Percentiles rank a stretch among this genome's conserved stretches.
Conservation (phyloP, 306 rosid genomes). For the Herpetospermum pedunculosum region DNA sequence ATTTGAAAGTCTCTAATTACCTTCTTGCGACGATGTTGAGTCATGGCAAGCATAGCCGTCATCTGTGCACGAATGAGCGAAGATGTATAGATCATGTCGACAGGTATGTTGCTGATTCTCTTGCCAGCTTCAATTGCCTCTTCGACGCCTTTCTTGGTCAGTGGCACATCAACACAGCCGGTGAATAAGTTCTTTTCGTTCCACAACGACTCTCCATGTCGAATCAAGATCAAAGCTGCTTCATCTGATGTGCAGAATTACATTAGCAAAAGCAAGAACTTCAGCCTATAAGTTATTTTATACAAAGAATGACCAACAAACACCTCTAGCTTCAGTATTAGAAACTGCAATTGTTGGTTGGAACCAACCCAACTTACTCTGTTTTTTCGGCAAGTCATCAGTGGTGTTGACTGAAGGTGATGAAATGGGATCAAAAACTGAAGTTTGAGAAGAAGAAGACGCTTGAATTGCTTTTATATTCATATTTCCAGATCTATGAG, state of each 20-base stretch:
- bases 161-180: constrained; percentile 96
- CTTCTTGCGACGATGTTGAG: constrained; percentile 90
- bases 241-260: constrained; percentile 45
- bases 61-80: constrained; percentile 95
- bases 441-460: constrained; percentile 46
- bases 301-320: not conserved
- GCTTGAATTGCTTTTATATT: constrained; percentile 33
- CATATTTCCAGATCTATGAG: constrained; percentile 15
- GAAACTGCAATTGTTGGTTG: no score
- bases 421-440: constrained; percentile 56
- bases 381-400: constrained; percentile 52
- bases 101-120: constrained; percentile 92
- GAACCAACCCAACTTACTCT: constrained; percentile 35
- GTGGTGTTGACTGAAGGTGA: constrained; percentile 46
- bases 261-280: constrained; percentile 4
- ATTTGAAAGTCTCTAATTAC: constrained; percentile 22
- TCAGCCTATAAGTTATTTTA: not conserved
- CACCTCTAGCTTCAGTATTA: not conserved
- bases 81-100: constrained; percentile 87
- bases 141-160: constrained; percentile 86
- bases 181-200: constrained; percentile 95
- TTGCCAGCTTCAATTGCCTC: constrained; percentile 99
- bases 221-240: constrained; percentile 80
- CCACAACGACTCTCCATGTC: constrained; percentile 97
- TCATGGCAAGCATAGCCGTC: constrained; percentile 99